phyloP scores from a whole-genome alignment of 129 eudicot species.

The Oenanthe sinensis region DNA sequence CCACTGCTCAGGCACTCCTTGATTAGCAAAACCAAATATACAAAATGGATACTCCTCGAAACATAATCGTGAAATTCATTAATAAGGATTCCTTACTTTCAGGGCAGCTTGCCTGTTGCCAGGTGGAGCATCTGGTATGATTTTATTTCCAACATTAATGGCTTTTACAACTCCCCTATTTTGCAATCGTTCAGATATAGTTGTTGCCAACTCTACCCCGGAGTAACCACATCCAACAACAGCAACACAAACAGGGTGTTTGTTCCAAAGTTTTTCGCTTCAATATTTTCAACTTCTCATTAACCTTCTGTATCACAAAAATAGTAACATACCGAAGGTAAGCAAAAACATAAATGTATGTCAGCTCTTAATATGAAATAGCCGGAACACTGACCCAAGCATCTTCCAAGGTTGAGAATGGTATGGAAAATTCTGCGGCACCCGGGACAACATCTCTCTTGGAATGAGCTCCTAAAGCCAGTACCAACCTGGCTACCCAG shows the following conservation, averaged over 20 bases:
- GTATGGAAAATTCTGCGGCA: constrained; percentile 75
- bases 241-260: constrained; percentile 47
- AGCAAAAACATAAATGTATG: neutral
- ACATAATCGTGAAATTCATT: neutral
- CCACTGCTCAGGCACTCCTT: too few relatives aligned
- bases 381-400: constrained; percentile 59
- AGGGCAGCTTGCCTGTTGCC: constrained; percentile 87
- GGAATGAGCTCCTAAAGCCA: constrained; percentile 63
- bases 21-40: neutral
- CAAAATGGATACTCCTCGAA: neutral
- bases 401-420: constrained; percentile 87
- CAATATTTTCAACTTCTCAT: constrained; percentile 52
- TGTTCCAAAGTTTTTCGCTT: constrained; percentile 58
- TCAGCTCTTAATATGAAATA: neutral
- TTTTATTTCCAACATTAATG: constrained; percentile 53
- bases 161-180: constrained; percentile 81
- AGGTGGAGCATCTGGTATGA: constrained; percentile 74
- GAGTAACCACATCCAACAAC: constrained; percentile 97
- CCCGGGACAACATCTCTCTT: constrained; percentile 84
- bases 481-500: too few relatives aligned
- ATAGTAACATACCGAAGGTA: neutral
- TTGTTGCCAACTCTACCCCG: constrained; percentile 90
- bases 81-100: constrained; percentile 42
- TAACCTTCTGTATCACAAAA: constrained; percentile 55
- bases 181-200: constrained; percentile 82